Conservation (phyloP, 1,284 basidiomycete genomes). For the Ceratobasidium sp. region DNA sequence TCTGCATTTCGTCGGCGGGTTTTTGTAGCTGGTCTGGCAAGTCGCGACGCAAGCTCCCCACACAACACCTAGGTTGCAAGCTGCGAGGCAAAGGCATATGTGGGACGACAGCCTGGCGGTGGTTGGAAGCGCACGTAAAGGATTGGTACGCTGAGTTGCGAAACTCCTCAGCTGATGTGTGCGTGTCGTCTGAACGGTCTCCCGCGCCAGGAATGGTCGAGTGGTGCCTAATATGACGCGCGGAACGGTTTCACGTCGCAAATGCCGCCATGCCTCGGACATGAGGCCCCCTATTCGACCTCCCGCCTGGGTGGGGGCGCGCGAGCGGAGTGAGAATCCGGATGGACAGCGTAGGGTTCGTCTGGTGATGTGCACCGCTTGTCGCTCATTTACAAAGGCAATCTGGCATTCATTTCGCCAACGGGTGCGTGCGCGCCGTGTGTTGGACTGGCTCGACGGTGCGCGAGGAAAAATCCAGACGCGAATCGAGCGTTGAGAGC, state of each 20-base stretch:
- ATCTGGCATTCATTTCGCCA: conserved; percentile 18
- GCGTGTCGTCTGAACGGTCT: conserved; percentile 41
- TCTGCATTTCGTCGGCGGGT: neutral
- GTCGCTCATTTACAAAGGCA: conserved; percentile 5
- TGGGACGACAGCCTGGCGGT: conserved; percentile 42
- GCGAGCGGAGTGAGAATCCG: conserved; percentile 40
- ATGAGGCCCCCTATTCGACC: conserved; percentile 46
- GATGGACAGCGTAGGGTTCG: conserved; percentile 8
- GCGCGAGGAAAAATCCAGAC: conserved; percentile 21
- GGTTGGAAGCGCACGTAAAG: conserved; percentile 33
- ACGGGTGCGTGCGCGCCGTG: conserved; percentile 8
- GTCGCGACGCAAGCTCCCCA: neutral
- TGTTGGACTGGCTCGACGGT: conserved; percentile 12
- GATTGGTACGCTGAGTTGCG: conserved; percentile 34
- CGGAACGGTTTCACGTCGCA: conserved; percentile 40
- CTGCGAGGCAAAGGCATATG: conserved; percentile 37
- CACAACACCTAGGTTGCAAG: conserved; percentile 29
- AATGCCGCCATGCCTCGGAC: conserved; percentile 38
- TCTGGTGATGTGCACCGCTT: conserved; percentile 22
- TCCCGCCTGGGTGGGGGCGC: conserved; percentile 34
- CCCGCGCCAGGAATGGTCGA: conserved; percentile 35
- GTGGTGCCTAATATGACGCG: conserved; percentile 46
- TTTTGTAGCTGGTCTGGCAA: conserved; percentile 31
- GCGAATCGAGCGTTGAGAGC: conserved; percentile 22
- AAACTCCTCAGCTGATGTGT: conserved; percentile 43